These are phyloP conservation scores for Spencermartinsiella europaea DNA, from an alignment of 805 yeast genomes.

Conservation along the genomic window DNA sequence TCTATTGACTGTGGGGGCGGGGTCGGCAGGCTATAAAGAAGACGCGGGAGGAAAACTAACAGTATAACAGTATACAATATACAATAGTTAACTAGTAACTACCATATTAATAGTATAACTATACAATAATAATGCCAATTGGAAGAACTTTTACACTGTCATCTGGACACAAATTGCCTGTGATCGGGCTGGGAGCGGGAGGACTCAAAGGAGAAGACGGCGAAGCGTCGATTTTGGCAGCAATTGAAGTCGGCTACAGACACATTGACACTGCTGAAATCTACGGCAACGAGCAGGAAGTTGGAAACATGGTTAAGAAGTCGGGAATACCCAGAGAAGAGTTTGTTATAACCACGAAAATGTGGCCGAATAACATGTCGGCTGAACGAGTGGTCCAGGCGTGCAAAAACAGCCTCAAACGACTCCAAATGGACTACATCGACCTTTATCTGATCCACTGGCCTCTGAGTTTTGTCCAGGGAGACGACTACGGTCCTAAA, in stretches of 20 bases:
- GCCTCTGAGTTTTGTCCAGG: constrained; percentile 44
- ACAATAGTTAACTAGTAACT: too few species aligned
- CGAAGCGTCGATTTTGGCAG: constrained; percentile 41
- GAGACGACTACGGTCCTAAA: constrained; percentile 19
- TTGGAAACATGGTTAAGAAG: constrained; percentile 47
- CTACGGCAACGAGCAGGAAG: constrained; percentile 62
- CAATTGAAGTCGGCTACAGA: constrained; percentile 60
- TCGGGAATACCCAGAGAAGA: constrained; percentile 43
- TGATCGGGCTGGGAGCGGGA: constrained; percentile 56
- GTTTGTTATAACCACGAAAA: constrained; percentile 58
- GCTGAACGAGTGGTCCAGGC: constrained; percentile 47
- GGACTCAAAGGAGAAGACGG: constrained; percentile 4
- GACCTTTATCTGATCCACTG: constrained; percentile 65
- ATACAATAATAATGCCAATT: background rate
- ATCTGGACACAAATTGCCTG: constrained; percentile 49
- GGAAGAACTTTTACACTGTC: constrained; percentile 11
- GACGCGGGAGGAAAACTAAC: too few species aligned
- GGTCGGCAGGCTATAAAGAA: too few species aligned
- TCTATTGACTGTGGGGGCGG: too few species aligned
- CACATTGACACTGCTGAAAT: constrained; percentile 72
- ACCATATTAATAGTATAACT: too few species aligned
- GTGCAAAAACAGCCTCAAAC: constrained; percentile 45
- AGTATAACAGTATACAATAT: too few species aligned
- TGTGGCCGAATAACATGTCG: constrained; percentile 37
- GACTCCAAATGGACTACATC: constrained; percentile 53